Base-by-base conservation (phyloP, 2,329 filamentous ascomycete species). In the Blastomyces gilchristii region DNA sequence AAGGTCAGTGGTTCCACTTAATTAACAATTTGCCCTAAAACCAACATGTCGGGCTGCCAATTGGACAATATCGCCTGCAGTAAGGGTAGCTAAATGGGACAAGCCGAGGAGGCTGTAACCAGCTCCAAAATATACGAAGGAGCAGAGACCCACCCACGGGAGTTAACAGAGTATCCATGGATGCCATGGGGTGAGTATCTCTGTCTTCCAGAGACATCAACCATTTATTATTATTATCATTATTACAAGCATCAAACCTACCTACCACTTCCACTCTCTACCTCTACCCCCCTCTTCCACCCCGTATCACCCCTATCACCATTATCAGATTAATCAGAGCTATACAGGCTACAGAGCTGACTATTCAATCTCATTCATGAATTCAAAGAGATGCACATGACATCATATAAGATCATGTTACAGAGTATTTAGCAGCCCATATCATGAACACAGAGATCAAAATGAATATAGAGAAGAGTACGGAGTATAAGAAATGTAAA, bases 311-410 rank as follows among this genome's bases (percentile, higher is more conserved):
- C n/a, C 1, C n/a, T 22, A 22, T 22, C n/a, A 22, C n/a, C 1
- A 22, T 22, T 22, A 22, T 22, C n/a, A 22, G n/a, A 22, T 22
- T 22, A 22, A 22, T 22, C n/a, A 22, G n/a, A 22, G n/a, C n/a
- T 22, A 1, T 22, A 22, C n/a, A 22, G n/a, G 1, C n/a, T 22
- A 1, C n/a, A 22, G n/a, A 22, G n/a, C 1, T 1, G 1, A 1
- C n/a, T 22, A 22, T 22, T 22, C n/a, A 22, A 22, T 22, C n/a
- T 22, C 1, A 22, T 22, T 22, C n/a, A 22, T 22, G n/a, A 22
- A 22, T 22, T 22, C n/a, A 22, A 22, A 22, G n/a, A 22, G n/a
- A 22, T 22, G n/a, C 1, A 22, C 1, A 22, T 22, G n/a, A 22
- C n/a, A 22, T 22, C n/a, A 22, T 1, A 22, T 22, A 1, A 22